Evolutionary conservation across 2,329 filamentous ascomycete genomes (phyloP).

Genomic region (Botryotinia narcissicola): DNA sequence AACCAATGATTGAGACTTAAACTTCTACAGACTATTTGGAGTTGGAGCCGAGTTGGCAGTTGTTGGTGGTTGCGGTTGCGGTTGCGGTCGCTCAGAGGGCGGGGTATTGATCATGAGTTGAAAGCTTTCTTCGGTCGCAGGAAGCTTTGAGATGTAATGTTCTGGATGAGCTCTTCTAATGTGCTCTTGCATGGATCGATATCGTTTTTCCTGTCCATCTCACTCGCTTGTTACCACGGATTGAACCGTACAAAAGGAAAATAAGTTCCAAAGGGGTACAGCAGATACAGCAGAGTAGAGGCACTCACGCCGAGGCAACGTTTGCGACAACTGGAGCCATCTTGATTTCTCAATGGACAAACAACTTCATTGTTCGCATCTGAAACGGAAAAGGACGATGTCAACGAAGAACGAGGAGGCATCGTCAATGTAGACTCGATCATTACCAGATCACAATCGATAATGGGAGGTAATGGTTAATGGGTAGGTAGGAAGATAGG

Average conservation of each 20-base stretch:
- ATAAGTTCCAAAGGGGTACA: constrained; percentile 32
- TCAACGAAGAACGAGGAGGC: constrained; percentile 85
- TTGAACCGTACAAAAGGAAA: constrained; percentile 35
- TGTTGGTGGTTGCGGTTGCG: background rate
- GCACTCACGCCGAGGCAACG: constrained; percentile 93
- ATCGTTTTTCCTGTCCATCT: constrained; percentile 75
- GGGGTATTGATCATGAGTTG: constrained; percentile 43
- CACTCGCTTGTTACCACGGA: constrained; percentile 38
- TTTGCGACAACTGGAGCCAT: constrained; percentile 96
- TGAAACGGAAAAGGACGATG: constrained; percentile 86
- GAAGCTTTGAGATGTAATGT: constrained; percentile 96
- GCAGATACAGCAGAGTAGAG: constrained; percentile 36
- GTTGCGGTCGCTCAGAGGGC: constrained; percentile 50
- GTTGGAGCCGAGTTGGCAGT: constrained; percentile 27
- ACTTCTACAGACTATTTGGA: constrained; percentile 33
- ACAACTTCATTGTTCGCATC: constrained; percentile 95
- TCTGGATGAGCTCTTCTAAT: constrained; percentile 95
- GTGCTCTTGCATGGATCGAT: constrained; percentile 99
- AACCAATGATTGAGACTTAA: constrained; percentile 19
- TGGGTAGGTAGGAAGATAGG: background rate
- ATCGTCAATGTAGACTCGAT: constrained; percentile 61
- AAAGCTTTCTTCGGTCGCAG: constrained; percentile 97
- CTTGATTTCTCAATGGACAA: constrained; percentile 91
- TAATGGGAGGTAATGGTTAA: background rate
- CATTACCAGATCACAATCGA: constrained; percentile 43